phyloP scores from a whole-genome alignment of 345 rosid genomes.

The Hypericum androsaemum region DNA sequence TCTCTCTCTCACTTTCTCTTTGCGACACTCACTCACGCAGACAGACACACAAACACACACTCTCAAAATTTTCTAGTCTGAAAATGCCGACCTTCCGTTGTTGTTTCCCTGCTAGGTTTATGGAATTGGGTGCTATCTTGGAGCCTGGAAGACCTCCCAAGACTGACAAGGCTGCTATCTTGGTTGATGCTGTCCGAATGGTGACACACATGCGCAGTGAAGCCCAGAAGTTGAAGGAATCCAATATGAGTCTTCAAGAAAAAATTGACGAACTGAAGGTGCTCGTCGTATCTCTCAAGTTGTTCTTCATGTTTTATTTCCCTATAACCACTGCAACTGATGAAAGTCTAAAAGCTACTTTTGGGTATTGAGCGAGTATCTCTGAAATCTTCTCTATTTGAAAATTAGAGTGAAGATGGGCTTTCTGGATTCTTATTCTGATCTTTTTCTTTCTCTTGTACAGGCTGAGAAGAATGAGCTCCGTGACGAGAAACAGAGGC shows the following conservation, averaged over 20 bases:
- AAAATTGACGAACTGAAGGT: conserved; percentile 85
- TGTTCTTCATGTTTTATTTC: too few relatives aligned
- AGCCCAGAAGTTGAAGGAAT: conserved; percentile 66
- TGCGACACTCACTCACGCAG: too few relatives aligned
- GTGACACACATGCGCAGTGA: conserved; percentile 70
- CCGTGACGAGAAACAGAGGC: conserved; percentile 66
- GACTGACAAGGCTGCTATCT: conserved; percentile 77
- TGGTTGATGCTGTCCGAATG: conserved; percentile 72
- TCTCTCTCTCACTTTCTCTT: not conserved
- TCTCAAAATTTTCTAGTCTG: too few relatives aligned
- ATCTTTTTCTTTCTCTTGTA: not conserved
- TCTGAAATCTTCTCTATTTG: conserved; percentile 1
- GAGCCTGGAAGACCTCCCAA: conserved; percentile 75
- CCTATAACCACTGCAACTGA: too few relatives aligned
- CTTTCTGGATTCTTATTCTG: not conserved
- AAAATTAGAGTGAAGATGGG: not conserved
- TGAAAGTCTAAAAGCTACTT: too few relatives aligned
- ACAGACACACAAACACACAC: too few relatives aligned
- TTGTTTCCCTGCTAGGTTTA: conserved; percentile 39
- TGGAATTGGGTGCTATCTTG: conserved; percentile 64
- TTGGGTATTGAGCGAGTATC: too few relatives aligned
- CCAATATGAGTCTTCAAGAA: conserved; percentile 64
- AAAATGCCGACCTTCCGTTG: too few relatives aligned
- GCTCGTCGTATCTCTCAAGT: too few relatives aligned
- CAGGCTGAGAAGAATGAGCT: conserved; percentile 90